phyloP scores from a whole-genome alignment of 2,329 filamentous ascomycete genomes.

The Paracorniculantispora psalliotae region DNA sequence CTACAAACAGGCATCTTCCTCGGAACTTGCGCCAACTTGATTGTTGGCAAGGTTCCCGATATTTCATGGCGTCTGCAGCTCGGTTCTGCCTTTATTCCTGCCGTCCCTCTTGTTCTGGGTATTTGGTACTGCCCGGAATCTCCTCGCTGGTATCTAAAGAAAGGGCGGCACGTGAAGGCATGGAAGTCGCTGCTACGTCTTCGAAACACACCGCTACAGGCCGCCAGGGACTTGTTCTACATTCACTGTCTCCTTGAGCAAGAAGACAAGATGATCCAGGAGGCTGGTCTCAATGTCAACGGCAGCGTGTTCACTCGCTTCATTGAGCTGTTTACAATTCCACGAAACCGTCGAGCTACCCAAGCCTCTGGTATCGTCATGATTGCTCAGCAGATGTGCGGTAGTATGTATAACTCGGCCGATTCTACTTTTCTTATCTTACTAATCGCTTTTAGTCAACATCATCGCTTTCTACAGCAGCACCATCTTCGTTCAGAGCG shows the following conservation, averaged over 20 bases:
- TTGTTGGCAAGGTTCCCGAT: conserved; percentile 52
- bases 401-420: conserved; percentile 30
- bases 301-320: conserved; percentile 47
- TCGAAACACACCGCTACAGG: conserved; percentile 54
- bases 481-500: conserved; percentile 40
- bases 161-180: conserved; percentile 48
- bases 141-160: conserved; percentile 63
- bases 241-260: conserved; percentile 41
- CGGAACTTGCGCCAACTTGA: conserved; percentile 61
- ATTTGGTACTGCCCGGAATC: conserved; percentile 61
- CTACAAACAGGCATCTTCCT: conserved; percentile 54
- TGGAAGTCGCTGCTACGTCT: conserved; percentile 52
- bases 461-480: conserved; percentile 47
- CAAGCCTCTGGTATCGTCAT: conserved; percentile 64
- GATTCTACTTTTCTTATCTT: background rate
- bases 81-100: conserved; percentile 60
- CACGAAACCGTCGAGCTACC: conserved; percentile 56
- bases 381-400: conserved; percentile 60
- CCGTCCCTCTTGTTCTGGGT: conserved; percentile 52
- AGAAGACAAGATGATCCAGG: conserved; percentile 23
- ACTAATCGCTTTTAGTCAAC: conserved; percentile 29
- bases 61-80: conserved; percentile 61
- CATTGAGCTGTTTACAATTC: conserved; percentile 52
- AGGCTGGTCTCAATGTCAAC: conserved; percentile 29
- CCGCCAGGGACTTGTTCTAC: conserved; percentile 58